Base-by-base conservation (phyloP, 108 stramenopile species). In the Schizochytrium sp. region DNA sequence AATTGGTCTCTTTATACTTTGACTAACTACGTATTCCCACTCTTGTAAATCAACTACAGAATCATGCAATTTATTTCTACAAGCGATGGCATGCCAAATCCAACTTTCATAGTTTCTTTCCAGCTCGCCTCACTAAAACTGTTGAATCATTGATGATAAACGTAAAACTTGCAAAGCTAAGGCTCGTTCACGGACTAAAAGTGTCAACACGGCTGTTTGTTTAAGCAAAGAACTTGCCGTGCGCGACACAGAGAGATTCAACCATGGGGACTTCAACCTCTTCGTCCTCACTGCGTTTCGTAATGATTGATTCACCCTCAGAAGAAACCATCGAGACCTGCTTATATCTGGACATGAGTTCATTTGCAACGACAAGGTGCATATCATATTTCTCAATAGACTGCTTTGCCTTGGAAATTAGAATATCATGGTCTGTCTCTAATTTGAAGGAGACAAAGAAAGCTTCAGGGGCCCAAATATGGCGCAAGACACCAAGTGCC, bases 361-460 rank as follows among this genome's bases (percentile, higher is more conserved):
- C 88, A 93, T 99, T 99, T 5, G 97, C 99, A 88, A 99, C 95
- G 4, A 99, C 99, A 89, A 97, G 90, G 88, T 99, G 97, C 87
- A 97, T 96, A 76, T 95, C 95, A 90, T 98, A 97, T 61, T 91
- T 94, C 87, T 95, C 89, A 45, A 98, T 94, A 17, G 98, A 97
- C 61, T 92, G 90, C 73, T 92, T 92, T 15, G 97, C 96, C 93
- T 99, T 99, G 87, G 92, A 87, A 7, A 94, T 92, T 61, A 99
- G 92, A 15, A 98, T 94, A 8, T 90, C 83, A 5, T 73, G 46
- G 92, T 99, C 98, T 0, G 99, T 99, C 94, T 99, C 99, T 59
- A 99, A 94, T 90, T 99, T 99, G 96, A 99, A 99, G 58, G 96
- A 95, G n/a, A 98, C 96, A 5, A 96, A 92, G 91, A 98, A 98